Conservation (phyloP, 2,329 filamentous ascomycete species). For the Achaetomium macrosporum region DNA sequence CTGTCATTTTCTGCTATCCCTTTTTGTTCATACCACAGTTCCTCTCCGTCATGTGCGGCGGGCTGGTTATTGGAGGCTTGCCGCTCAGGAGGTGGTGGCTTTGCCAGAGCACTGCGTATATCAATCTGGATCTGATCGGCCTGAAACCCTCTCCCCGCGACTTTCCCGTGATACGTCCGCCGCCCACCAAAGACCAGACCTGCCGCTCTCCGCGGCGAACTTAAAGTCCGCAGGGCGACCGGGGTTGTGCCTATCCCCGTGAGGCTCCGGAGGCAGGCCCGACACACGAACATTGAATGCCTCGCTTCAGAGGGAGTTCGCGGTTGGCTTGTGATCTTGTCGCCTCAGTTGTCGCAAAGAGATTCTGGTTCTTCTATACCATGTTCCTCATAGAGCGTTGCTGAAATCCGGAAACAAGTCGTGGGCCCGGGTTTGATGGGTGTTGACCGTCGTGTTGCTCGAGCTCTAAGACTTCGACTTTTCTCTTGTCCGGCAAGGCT, state of each 20-base stretch:
- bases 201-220: slow-evolving; percentile 1
- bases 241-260: neutral
- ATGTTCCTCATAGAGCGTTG: too few relatives aligned
- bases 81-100: neutral
- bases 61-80: neutral
- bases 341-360: too few relatives aligned
- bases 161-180: neutral
- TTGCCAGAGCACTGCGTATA: neutral
- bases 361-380: too few relatives aligned
- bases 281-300: slow-evolving; percentile 35
- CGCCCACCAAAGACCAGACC: neutral
- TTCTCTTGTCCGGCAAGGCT: slow-evolving; percentile 3
- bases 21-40: slow-evolving; percentile 18
- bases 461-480: neutral
- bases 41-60: neutral
- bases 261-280: slow-evolving; percentile 30
- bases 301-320: too few relatives aligned
- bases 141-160: neutral
- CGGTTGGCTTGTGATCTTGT: too few relatives aligned
- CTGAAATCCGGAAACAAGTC: too few relatives aligned
- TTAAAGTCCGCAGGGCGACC: slow-evolving; percentile 2
- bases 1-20: neutral
- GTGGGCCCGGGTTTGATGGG: too few relatives aligned
- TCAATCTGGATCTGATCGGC: neutral
- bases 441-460: neutral